Evolutionary conservation across 805 yeast genomes (phyloP).

Genomic region (Monosporozyma yasuniensis): DNA sequence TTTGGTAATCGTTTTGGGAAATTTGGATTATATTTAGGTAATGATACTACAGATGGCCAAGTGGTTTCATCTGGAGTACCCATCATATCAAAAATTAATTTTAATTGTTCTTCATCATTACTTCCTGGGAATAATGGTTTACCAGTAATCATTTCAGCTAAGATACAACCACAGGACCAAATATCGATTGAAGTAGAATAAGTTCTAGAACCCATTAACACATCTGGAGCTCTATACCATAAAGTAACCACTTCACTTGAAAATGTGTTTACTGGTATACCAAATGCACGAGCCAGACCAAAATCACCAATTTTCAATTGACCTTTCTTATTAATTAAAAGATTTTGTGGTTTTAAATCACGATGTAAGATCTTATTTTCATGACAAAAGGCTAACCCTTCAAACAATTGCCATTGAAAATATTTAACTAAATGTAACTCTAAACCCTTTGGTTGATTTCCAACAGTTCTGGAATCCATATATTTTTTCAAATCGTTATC

Average conservation of each 20-base stretch:
- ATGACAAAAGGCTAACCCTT: conserved; percentile 90
- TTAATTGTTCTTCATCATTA: conserved; percentile 94
- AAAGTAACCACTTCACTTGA: conserved; percentile 97
- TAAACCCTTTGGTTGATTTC: conserved; percentile 30
- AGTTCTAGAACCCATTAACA: conserved; percentile 89
- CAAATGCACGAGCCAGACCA: conserved; percentile 94
- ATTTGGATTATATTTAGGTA: conserved; percentile 89
- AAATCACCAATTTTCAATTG: conserved; percentile 86
- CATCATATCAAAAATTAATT: conserved; percentile 80
- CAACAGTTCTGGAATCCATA: conserved; percentile 61
- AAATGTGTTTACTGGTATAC: conserved; percentile 92
- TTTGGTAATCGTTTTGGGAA: conserved; percentile 85
- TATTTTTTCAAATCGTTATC: conserved; percentile 93
- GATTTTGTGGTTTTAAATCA: conserved; percentile 92
- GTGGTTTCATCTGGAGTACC: conserved; percentile 90
- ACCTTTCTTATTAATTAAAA: conserved; percentile 91
- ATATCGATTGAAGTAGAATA: conserved; percentile 97
- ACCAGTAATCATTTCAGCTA: conserved; percentile 95
- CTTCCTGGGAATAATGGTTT: conserved; percentile 96
- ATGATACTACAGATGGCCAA: conserved; percentile 89
- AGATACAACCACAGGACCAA: conserved; percentile 97
- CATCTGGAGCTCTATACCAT: conserved; percentile 97
- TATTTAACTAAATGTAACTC: conserved; percentile 61
- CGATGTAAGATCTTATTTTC: conserved; percentile 90
- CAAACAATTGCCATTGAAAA: conserved; percentile 84